A percentile compares a stretch with the other conserved stretches of the same genome.
These are phyloP conservation scores for Dictyostelium capitatum DNA, from an alignment of 78 protist genomes.

Conservation along the genomic window DNA sequence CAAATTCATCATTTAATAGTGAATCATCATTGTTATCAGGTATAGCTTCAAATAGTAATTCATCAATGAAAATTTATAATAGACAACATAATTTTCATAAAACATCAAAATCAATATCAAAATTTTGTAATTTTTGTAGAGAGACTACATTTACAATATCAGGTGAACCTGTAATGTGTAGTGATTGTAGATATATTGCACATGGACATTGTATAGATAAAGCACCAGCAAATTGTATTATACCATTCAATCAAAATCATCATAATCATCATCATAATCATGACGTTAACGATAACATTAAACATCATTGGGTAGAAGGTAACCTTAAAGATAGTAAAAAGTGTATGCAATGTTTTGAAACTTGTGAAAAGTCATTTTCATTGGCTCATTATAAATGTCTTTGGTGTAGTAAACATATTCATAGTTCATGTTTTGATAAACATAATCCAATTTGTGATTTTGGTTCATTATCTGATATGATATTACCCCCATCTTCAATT, in stretches of 20 bases:
- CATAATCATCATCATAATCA: background rate
- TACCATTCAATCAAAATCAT: background rate
- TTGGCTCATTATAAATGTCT: constrained; percentile 54
- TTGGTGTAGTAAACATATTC: constrained; percentile 57
- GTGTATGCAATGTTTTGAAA: constrained; percentile 30
- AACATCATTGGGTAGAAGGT: constrained; percentile 78
- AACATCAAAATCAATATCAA: constrained; percentile 29
- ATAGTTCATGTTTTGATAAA: constrained; percentile 39
- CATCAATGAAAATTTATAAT: background rate
- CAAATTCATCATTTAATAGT: too few relatives aligned
- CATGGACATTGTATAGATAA: constrained; percentile 33
- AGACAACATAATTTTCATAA: constrained; percentile 31
- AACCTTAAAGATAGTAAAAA: constrained; percentile 49
- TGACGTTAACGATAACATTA: background rate
- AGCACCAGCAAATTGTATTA: constrained; percentile 30
- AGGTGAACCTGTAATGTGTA: constrained; percentile 2
- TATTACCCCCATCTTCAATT: constrained; percentile 45
- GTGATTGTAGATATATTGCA: constrained; percentile 57
- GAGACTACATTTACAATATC: constrained; percentile 62
- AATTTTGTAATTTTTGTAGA: constrained; percentile 68
- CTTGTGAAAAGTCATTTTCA: constrained; percentile 42
- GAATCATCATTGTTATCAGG: background rate
- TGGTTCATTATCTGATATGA: constrained; percentile 35
- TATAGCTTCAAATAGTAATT: background rate
- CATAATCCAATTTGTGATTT: constrained; percentile 48